Conservation (phyloP, 169 alveolate genomes). For the Miamiensis avidus region DNA sequence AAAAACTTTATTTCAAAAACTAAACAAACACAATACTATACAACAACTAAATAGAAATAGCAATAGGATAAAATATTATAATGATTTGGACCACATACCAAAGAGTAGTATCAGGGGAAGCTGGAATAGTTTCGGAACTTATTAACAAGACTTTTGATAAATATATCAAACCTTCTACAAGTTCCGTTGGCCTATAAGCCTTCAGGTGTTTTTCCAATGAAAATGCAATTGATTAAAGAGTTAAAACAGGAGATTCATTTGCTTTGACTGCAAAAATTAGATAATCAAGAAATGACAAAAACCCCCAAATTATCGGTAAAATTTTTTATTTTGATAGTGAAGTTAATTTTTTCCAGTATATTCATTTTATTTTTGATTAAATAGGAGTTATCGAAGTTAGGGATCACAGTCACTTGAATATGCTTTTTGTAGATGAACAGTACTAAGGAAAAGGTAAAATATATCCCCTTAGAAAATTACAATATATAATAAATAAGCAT, state of each 20-base stretch:
- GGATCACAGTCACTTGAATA: neutral
- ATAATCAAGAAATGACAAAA: neutral
- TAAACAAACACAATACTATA: too few species aligned
- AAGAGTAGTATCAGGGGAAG: too few species aligned
- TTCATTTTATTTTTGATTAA: too few species aligned
- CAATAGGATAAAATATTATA: too few species aligned
- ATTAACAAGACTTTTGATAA: neutral
- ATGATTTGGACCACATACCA: too few species aligned
- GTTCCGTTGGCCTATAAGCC: neutral
- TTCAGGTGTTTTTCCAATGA: neutral
- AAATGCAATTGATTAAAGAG: neutral
- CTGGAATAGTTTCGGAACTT: too few species aligned
- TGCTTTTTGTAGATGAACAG: neutral
- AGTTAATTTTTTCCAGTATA: neutral
- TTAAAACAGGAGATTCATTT: neutral
- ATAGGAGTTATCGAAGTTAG: neutral
- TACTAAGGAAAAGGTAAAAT: neutral
- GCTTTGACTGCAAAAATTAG: neutral
- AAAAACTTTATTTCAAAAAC: too few species aligned
- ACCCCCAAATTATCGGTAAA: neutral
- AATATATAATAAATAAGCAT: too few species aligned
- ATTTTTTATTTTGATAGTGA: too few species aligned
- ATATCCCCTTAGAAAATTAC: too few species aligned
- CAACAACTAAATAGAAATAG: too few species aligned
- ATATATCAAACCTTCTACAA: neutral